Evolutionary conservation across 2,329 filamentous ascomycete species (phyloP), one percentile per base, ranked within the genome.

Genomic region (Xylaria sp.): DNA sequence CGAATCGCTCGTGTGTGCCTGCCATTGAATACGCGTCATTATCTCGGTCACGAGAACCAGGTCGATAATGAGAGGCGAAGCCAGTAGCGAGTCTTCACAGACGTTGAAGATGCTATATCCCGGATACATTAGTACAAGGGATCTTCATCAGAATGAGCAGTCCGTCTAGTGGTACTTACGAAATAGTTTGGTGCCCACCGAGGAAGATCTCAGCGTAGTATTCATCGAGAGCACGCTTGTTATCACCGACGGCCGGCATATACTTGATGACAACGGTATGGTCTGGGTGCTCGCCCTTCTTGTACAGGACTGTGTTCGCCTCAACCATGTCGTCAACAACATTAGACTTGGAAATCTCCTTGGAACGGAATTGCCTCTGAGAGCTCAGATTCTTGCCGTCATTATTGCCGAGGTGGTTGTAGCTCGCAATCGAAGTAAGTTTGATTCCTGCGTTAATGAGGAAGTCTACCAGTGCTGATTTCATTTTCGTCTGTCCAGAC

Each of bases 241-340:
- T 97, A 84, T 99, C 96, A 71, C 96, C 96, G 58, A 99, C 96
- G 72, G 94, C 93, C 42, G 96, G 96, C 94, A 99, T 97, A 87
- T 99, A 99, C 89, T 99, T 99, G 90, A 99, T 99, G 76, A 99
- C 96, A 68, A 99, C 96, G 68, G 93, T 97, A 86, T 99, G 96
- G 80, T 99, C 94, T 2, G 96, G 96, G 82, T 98, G 94, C 85
- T 99, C 96, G 75, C 91, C 94, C 77, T 93, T 86, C 82, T 91
- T 89, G 87, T 99, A 99, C 65, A 99, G 87, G 59, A 98, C 90
- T 59, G 83, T 86, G 85, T 99, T 99, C 78, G 96, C 95, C 78
- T 93, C 94, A 69, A 99, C 96, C 96, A 99, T 99, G 85, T 99
- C 96, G 80, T 99, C 96, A 65, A 99, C 96, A 13, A 99, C 96